These are phyloP conservation scores for Arabidopsis thaliana DNA, from an alignment of 345 rosid genomes.

Conservation along the genomic window DNA sequence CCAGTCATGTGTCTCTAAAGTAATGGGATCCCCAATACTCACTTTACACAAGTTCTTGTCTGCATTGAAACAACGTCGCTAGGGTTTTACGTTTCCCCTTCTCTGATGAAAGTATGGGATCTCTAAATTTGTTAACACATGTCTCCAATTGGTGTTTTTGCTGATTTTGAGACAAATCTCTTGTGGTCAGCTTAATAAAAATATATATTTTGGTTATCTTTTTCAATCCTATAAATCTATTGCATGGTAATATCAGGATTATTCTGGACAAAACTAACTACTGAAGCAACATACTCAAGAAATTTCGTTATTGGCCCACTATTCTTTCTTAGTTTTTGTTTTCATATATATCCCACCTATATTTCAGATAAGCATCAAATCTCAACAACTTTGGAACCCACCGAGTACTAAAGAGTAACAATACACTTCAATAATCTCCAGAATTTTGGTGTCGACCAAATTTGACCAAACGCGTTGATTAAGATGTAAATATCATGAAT, in stretches of 20 bases:
- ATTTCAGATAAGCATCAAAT: constrained; percentile 28
- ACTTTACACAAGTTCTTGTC: not conserved
- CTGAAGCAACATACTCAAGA: not conserved
- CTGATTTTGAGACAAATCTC: not conserved
- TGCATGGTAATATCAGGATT: not conserved
- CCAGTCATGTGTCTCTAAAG: not conserved
- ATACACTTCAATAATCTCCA: constrained; percentile 1
- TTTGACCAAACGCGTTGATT: constrained; percentile 24
- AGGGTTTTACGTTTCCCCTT: not conserved
- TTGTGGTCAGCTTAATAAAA: not conserved
- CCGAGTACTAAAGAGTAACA: constrained; percentile 13
- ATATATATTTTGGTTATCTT: not conserved
- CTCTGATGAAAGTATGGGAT: not conserved
- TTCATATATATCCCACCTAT: not conserved
- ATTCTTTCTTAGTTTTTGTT: not conserved
- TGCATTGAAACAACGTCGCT: not conserved
- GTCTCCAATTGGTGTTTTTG: not conserved
- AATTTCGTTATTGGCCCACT: constrained; percentile 22
- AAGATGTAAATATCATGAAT: not conserved
- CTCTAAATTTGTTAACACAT: not conserved
- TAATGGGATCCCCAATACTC: not conserved
- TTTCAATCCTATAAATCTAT: not conserved
- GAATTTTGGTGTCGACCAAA: constrained; percentile 26
- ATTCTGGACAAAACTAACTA: not conserved
- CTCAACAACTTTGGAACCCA: constrained; percentile 22